Evolutionary conservation across 2,329 filamentous ascomycete species (phyloP), one percentile per base, ranked within the genome.

Genomic region (Penicillium sp.): DNA sequence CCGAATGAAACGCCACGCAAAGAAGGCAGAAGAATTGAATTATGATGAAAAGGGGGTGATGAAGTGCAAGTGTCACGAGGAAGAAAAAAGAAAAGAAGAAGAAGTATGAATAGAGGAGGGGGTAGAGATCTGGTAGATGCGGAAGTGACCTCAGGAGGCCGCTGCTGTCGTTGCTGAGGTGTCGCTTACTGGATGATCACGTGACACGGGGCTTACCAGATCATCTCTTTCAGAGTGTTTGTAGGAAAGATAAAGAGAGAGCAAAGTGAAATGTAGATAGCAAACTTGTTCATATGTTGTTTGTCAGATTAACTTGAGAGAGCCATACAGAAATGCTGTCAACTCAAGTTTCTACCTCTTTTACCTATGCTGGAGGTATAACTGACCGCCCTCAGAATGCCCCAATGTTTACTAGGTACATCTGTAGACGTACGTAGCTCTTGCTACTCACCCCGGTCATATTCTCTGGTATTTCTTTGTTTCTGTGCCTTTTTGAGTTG

Each of bases 81-180:
- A 64, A 56, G 47, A 53, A 65, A 59, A 53, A 59, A 51, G 41
- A 54, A 42, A 55, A 44, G 54, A 57, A 55, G 49, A 51, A 51
- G 43, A 45, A 25, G 59, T 54, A 61, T 57, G 40, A 57, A 66
- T 45, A 56, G 48, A 58, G 47, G 53, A 54, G 56, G 63, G 56
- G 55, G 50, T 58, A 53, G 37, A 58, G 58, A 62, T 66, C 64
- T 63, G 66, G 60, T 58, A 61, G 68, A 71, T 64, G 63, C 68
- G 66, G 69, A 69, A 70, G 69, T 70, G 70, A 71, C 69, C 71
- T 74, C 72, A 73, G 71, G 73, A 74, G 71, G 66, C 69, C 66
- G 66, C 57, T 65, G 64, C 64, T 64, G 68, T 68, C 64, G 67
- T 72, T 73, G 71, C 70, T 73, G 69, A 73, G 71, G 71, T 73